Evolutionary conservation across 2,329 filamentous ascomycete genomes (phyloP).

Genomic region (Neopestalotiopsis sp.): DNA sequence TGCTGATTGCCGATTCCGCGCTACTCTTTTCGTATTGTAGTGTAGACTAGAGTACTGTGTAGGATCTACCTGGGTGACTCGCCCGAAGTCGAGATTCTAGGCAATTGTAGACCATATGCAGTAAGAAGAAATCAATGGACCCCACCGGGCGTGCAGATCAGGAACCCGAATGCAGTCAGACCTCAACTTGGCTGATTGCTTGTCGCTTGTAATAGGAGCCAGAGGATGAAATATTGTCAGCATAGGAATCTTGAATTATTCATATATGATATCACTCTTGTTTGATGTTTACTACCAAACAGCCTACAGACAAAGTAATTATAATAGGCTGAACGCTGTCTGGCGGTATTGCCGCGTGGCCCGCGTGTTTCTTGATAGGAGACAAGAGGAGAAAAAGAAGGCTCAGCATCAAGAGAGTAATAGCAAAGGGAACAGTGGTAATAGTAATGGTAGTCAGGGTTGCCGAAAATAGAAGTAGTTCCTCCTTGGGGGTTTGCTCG

Average conservation of each 20-base stretch:
- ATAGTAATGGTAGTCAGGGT: not conserved
- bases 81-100: not conserved
- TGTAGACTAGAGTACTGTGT: not conserved
- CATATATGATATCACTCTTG: conserved; percentile 22
- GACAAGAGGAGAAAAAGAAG: not conserved
- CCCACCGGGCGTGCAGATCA: not conserved
- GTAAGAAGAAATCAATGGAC: not conserved
- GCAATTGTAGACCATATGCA: not conserved
- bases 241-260: not conserved
- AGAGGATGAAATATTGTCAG: not conserved
- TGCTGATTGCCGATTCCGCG: not conserved
- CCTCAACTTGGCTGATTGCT: not conserved
- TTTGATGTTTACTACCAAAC: conserved; percentile 28
- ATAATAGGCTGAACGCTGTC: conserved; percentile 16
- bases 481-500: conserved; percentile 1
- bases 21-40: not conserved
- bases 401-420: not conserved
- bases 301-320: conserved; percentile 11
- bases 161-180: conserved; percentile 2
- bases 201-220: not conserved
- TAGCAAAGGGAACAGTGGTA: not conserved
- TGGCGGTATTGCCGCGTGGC: conserved; percentile 9
- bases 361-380: not conserved
- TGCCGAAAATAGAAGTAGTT: conserved; percentile 12
- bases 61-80: not conserved